A percentile compares a stretch with the other conserved stretches of the same genome.
phyloP scores from a whole-genome alignment of 306 rosid genomes.

The Prinsepia uniflora region DNA sequence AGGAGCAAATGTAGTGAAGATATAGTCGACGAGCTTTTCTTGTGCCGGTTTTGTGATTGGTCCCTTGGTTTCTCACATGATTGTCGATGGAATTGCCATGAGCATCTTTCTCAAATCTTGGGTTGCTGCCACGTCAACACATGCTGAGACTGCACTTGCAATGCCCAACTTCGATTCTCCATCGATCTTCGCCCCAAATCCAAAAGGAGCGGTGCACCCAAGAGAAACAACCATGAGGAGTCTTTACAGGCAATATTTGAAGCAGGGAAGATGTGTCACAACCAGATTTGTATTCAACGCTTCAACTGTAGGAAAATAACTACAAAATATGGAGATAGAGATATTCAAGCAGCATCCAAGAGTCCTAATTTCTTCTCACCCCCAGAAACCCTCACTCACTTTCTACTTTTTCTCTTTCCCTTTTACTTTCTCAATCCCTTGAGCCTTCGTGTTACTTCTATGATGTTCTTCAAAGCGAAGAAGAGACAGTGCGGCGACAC shows the following conservation, averaged over 20 bases:
- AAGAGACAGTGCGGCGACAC: constrained; percentile 48
- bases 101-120: constrained; percentile 12
- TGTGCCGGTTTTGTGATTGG: constrained; percentile 18
- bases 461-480: constrained; percentile 67
- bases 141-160: too few species aligned
- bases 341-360: background rate
- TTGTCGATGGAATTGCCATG: constrained; percentile 5
- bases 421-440: constrained; percentile 16
- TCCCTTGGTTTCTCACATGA: background rate
- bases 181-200: too few species aligned
- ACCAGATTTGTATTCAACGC: too few species aligned
- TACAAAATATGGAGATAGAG: background rate
- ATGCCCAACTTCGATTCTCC: too few species aligned
- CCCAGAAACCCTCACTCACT: constrained; percentile 19
- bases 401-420: background rate
- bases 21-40: constrained; percentile 11
- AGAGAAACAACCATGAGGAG: too few species aligned
- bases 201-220: too few species aligned
- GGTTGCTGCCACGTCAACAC: background rate
- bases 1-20: background rate
- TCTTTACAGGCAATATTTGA: too few species aligned
- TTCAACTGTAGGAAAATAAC: too few species aligned
- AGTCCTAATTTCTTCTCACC: constrained; percentile 24
- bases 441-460: constrained; percentile 53
- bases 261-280: too few species aligned